A percentile compares a stretch with the other conserved stretches of the same genome.
These are phyloP conservation scores for Cenchrus americanus DNA, from an alignment of 176 grass and related monocot genomes.

Conservation along the genomic window DNA sequence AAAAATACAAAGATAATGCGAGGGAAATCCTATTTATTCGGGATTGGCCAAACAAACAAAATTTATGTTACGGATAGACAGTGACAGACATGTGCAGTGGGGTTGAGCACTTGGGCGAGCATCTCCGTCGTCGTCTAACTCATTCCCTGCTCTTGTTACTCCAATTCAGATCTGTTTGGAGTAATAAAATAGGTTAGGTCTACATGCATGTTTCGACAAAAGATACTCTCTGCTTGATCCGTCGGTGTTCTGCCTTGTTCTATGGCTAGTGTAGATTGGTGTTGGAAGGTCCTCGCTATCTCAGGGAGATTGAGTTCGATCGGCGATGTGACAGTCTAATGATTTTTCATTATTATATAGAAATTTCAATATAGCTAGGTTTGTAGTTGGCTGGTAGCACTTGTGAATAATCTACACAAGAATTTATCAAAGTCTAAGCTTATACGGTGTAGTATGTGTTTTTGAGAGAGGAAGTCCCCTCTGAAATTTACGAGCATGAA, in stretches of 20 bases:
- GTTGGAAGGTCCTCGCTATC: slow-evolving; percentile 11
- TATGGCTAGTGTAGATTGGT: slow-evolving; percentile 28
- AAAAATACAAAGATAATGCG: neutral
- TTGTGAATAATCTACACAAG: too few species aligned
- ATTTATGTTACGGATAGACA: slow-evolving; percentile 44
- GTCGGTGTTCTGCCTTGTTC: slow-evolving; percentile 20
- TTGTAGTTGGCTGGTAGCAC: too few species aligned
- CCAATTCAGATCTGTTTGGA: neutral
- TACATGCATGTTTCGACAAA: neutral
- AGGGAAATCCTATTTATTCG: neutral
- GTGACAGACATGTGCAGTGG: slow-evolving; percentile 59
- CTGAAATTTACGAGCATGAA: neutral
- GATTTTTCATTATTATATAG: neutral
- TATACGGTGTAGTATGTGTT: neutral
- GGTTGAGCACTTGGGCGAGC: slow-evolving; percentile 9
- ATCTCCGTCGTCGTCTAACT: neutral
- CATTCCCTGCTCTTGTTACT: slow-evolving; percentile 4
- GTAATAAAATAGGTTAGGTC: neutral
- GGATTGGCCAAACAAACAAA: neutral
- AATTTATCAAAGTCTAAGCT: too few species aligned
- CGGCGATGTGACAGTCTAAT: neutral
- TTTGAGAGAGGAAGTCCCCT: neutral
- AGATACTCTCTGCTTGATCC: neutral
- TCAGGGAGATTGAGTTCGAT: neutral
- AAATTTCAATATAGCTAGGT: too few species aligned